These are phyloP conservation scores for Xylaria sp. DNA, from an alignment of 2,329 filamentous ascomycete species.

Conservation along the genomic window DNA sequence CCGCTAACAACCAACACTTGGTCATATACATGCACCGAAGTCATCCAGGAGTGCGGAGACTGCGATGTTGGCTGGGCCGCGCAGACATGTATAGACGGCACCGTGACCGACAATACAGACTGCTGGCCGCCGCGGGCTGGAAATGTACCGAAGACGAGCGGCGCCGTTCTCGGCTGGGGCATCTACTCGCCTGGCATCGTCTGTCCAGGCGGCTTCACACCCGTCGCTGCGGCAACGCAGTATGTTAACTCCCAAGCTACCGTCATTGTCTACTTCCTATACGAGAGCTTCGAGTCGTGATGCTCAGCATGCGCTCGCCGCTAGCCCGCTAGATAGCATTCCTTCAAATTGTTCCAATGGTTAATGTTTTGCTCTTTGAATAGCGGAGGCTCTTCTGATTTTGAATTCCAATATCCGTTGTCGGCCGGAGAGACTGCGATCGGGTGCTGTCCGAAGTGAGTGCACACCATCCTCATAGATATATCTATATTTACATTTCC, in stretches of 20 bases:
- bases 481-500: background rate
- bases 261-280: background rate
- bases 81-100: constrained; percentile 28
- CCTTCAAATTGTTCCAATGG: background rate
- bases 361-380: constrained; percentile 8
- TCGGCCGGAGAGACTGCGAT: constrained; percentile 34
- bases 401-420: constrained; percentile 32
- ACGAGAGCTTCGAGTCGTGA: background rate
- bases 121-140: constrained; percentile 37
- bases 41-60: constrained; percentile 19
- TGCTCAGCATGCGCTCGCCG: background rate
- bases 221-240: constrained; percentile 21
- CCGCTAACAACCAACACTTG: constrained; percentile 50
- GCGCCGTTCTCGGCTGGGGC: constrained; percentile 32
- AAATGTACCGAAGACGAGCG: constrained; percentile 22
- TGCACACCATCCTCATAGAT: constrained; percentile 11
- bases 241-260: background rate
- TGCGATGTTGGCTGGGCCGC: constrained; percentile 34
- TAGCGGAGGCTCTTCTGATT: constrained; percentile 30
- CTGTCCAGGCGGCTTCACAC: constrained; percentile 37
- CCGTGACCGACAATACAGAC: constrained; percentile 30
- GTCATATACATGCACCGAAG: constrained; percentile 35
- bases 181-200: constrained; percentile 37
- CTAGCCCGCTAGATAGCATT: background rate
- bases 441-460: constrained; percentile 38